Evolutionary conservation across 208 protist species (phyloP), one percentile per base, ranked within the genome.

Genomic region (Trypanosoma theileri): DNA sequence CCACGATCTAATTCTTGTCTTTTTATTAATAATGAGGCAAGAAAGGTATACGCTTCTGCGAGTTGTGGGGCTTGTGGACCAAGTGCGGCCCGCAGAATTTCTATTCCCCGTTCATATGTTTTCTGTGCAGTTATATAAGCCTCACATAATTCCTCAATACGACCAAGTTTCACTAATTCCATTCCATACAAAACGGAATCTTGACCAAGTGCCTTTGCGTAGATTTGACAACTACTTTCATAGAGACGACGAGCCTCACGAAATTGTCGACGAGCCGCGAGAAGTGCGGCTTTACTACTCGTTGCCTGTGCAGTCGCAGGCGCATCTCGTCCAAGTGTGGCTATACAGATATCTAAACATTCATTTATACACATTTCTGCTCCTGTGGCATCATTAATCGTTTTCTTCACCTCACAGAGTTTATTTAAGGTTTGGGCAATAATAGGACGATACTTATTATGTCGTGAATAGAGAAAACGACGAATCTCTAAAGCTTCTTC

Each of bases 351-450:
- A 17, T 88, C 71, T 13, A 96, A 66, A 65, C 87, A 96, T 69
- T 96, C 91, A 57, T 76, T 89, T 58, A 96, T 94, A 81, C 81
- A 89, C 84, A 94, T 83, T 69, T 96, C 91, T 21, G 91, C 91
- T 11, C 88, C 91, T 3, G 84, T 81, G 19, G 76, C 70, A 66
- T 96, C 91, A 66, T 89, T 80, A 22, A 92, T 81, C 13, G 84
- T 66, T 69, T 93, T 93, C 58, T 90, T 89, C 28, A 96, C 73
- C 68, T 96, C 91, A 64, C 81, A 89, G 16, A 96, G 76, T 62
- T 96, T 96, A 77, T 92, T 93, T 14, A 96, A 79, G 35, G 91
- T 96, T 71, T 96, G 91, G 46, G 91, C 91, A 74, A 96, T 96
- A 70, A 96, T 93, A 31, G 91, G 88, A 35, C 85, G 79, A 72